Evolutionary conservation across 305 asterid species (phyloP).

Genomic region (Euphrasia arctica): DNA sequence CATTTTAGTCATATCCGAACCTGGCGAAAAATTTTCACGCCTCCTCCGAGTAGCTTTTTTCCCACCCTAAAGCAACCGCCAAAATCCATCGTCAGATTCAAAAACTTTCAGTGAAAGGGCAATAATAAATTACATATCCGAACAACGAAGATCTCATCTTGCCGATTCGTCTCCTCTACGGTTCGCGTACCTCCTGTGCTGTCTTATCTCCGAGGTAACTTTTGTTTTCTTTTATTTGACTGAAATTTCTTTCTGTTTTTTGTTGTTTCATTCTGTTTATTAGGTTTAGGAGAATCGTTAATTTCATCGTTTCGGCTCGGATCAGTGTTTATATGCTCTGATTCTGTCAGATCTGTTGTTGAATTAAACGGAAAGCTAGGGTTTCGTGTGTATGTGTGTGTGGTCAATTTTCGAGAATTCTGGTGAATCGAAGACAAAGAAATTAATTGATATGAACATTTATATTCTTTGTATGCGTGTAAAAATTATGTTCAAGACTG

Average conservation of each 20-base stretch:
- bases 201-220: constrained; percentile 24
- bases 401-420: background rate
- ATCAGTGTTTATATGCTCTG: constrained; percentile 1
- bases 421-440: background rate
- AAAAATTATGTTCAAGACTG: no score
- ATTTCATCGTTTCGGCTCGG: background rate
- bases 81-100: constrained; percentile 33
- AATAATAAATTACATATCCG: constrained; percentile 23
- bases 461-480: no score
- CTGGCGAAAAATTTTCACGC: constrained; percentile 7
- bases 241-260: background rate
- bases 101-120: constrained; percentile 25
- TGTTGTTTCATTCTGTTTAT: background rate
- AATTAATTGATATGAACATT: no score
- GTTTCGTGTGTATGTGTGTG: background rate
- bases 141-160: background rate
- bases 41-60: constrained; percentile 27
- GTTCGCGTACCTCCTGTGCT: constrained; percentile 1
- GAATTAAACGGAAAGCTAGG: constrained; percentile 1
- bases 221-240: background rate
- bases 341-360: constrained; percentile 29
- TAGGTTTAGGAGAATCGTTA: background rate
- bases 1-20: background rate
- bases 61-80: constrained; percentile 49
- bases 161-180: background rate